Conservation (phyloP, 1,284 basidiomycete genomes). For the Ustilago crameri region DNA sequence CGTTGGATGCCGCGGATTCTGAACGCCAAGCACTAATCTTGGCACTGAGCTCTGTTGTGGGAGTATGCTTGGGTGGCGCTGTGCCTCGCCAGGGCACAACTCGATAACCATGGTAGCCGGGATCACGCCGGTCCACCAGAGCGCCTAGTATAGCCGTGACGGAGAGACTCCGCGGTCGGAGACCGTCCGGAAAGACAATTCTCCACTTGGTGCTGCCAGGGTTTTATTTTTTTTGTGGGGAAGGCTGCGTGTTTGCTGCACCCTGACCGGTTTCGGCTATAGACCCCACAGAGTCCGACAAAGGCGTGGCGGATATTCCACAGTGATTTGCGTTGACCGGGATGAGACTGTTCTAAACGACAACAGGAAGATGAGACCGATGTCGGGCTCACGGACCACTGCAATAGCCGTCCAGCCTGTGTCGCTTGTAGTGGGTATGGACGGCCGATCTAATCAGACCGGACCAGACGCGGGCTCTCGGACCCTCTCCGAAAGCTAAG, state of each 20-base stretch:
- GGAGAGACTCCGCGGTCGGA: constrained; percentile 27
- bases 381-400: constrained; percentile 9
- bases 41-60: too few species aligned
- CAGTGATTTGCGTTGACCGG: too few species aligned
- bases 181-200: constrained; percentile 15
- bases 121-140: too few species aligned
- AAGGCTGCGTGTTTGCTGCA: neutral
- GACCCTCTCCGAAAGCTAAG: constrained; percentile 14
- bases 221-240: neutral
- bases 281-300: constrained; percentile 1
- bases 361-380: neutral
- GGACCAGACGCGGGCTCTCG: constrained; percentile 17
- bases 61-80: too few species aligned
- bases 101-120: too few species aligned
- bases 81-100: too few species aligned
- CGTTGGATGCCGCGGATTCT: too few species aligned
- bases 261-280: neutral
- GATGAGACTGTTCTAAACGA: neutral
- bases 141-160: constrained; percentile 14
- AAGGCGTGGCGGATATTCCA: neutral
- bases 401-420: neutral
- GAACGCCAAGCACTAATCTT: too few species aligned
- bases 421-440: neutral
- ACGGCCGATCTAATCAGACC: neutral
- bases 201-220: too few species aligned